phyloP scores from a whole-genome alignment of 257 asterid genomes.

The Ligustrum vulgare region DNA sequence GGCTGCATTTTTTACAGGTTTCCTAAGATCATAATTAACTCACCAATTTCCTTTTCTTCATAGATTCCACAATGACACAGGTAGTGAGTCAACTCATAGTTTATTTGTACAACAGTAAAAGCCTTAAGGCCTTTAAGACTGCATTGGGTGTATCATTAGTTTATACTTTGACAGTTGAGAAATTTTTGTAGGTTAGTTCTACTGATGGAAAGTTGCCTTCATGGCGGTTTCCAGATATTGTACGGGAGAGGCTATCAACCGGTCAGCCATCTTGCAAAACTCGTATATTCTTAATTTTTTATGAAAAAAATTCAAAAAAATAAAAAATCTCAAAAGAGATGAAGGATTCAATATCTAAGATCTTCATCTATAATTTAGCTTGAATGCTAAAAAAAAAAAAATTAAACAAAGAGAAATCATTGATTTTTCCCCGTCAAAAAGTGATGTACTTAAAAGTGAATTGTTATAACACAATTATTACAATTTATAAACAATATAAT shows the following conservation, averaged over 20 bases:
- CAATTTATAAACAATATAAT: no score
- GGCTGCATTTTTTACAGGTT: background rate
- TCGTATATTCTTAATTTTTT: no score
- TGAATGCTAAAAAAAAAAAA: background rate
- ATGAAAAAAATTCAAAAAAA: no score
- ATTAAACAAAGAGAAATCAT: background rate
- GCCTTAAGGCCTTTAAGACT: no score
- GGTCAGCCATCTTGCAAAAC: background rate
- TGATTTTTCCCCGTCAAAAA: background rate
- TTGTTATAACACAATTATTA: no score
- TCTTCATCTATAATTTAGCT: no score
- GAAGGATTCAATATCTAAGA: no score
- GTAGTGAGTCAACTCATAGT: background rate
- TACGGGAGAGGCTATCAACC: background rate
- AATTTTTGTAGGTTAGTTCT: background rate
- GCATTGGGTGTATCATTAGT: no score
- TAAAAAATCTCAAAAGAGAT: no score
- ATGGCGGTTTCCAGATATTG: background rate
- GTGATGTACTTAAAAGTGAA: no score
- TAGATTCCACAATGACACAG: background rate
- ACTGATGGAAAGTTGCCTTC: background rate
- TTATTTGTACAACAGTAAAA: constrained; percentile 4
- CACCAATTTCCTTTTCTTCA: constrained; percentile 1
- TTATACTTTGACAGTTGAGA: background rate
- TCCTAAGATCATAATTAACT: background rate